These are phyloP conservation scores for Zymoseptoria ardabiliae DNA, from an alignment of 2,329 filamentous ascomycete genomes.

Conservation along the genomic window DNA sequence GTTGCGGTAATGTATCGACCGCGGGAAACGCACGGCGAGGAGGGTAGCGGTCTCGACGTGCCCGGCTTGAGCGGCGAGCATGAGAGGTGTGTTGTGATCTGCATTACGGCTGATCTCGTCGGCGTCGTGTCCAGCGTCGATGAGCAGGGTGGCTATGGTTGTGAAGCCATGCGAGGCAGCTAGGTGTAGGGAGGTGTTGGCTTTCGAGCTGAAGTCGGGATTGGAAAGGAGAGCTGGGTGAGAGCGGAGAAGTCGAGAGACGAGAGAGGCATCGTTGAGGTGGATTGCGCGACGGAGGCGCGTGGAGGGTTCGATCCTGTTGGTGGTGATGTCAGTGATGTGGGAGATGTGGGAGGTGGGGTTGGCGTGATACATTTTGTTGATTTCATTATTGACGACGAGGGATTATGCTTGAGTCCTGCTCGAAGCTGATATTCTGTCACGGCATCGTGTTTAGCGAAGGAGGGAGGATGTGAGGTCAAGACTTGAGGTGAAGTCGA, in stretches of 20 bases:
- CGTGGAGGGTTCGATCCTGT: constrained; percentile 67
- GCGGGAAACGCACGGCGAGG: constrained; percentile 57
- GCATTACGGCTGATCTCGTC: constrained; percentile 69
- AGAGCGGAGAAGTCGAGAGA: constrained; percentile 66
- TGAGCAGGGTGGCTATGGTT: constrained; percentile 59
- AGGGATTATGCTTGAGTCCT: constrained; percentile 11
- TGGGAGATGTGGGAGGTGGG: not conserved
- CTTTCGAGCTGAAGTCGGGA: constrained; percentile 66
- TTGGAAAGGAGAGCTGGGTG: constrained; percentile 69
- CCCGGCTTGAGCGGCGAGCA: constrained; percentile 64
- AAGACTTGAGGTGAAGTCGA: constrained; percentile 2
- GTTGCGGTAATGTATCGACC: constrained; percentile 59
- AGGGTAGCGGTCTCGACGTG: constrained; percentile 68
- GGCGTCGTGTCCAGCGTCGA: constrained; percentile 69
- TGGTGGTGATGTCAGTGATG: not conserved
- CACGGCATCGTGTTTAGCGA: not conserved
- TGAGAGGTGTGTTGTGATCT: constrained; percentile 70
- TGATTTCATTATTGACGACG: constrained; percentile 1
- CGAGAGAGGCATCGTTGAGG: constrained; percentile 64
- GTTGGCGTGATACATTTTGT: not conserved
- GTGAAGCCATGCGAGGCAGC: constrained; percentile 66
- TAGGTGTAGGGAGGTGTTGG: constrained; percentile 78
- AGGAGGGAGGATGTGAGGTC: not conserved
- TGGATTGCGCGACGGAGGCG: constrained; percentile 77
- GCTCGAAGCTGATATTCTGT: constrained; percentile 10